Evolutionary conservation across 768 basidiomycete genomes (phyloP).

Genomic region (Serendipita indica): DNA sequence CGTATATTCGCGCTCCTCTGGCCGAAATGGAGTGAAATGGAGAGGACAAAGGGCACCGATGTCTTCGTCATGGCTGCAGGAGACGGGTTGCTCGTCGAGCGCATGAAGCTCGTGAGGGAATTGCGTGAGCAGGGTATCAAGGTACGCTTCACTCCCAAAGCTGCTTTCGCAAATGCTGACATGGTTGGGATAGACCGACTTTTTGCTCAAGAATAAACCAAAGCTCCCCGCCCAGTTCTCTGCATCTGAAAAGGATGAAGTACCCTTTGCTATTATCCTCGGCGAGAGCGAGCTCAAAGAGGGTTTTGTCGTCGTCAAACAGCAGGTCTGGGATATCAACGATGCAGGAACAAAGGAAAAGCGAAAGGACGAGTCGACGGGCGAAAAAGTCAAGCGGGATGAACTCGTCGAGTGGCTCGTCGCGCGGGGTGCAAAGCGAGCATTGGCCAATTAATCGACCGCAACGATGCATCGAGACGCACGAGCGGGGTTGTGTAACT

Average conservation of each 20-base stretch:
- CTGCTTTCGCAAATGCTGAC: neutral
- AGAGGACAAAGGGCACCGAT: constrained; percentile 81
- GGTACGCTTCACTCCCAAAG: constrained; percentile 29
- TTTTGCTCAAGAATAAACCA: constrained; percentile 83
- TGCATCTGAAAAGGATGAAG: constrained; percentile 78
- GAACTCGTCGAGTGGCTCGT: constrained; percentile 48
- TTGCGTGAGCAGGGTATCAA: constrained; percentile 79
- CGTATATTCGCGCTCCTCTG: constrained; percentile 82
- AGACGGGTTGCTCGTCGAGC: constrained; percentile 73
- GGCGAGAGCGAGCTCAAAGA: constrained; percentile 71
- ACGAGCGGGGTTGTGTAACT: constrained; percentile 10
- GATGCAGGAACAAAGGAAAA: constrained; percentile 45
- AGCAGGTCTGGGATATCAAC: constrained; percentile 68
- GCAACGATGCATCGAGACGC: neutral
- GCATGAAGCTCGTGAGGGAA: constrained; percentile 64
- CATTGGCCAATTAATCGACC: neutral
- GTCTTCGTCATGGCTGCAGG: constrained; percentile 88
- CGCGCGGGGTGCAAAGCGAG: constrained; percentile 14
- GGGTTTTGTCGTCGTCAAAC: constrained; percentile 81
- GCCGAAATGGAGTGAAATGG: constrained; percentile 68
- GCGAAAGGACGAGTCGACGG: constrained; percentile 41
- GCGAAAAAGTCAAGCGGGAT: constrained; percentile 44
- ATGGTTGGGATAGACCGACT: constrained; percentile 52
- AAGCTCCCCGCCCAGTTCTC: constrained; percentile 79
- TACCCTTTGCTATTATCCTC: constrained; percentile 87